phyloP scores from a whole-genome alignment of 306 rosid genomes.

The Cicer bijugum region DNA sequence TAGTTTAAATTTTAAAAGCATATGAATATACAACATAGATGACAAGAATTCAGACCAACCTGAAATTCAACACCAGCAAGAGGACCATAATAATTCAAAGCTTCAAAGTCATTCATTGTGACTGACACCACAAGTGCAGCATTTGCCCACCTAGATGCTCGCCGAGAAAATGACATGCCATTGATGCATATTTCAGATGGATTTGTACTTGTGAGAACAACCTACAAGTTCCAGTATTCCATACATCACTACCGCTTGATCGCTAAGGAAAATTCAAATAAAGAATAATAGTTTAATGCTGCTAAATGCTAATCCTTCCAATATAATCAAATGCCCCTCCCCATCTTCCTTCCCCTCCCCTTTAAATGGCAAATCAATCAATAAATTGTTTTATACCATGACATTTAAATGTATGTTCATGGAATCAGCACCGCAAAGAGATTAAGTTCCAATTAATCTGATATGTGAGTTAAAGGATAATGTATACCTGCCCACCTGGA shows the following conservation, averaged over 20 bases:
- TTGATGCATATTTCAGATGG: slow-evolving; percentile 89
- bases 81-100: slow-evolving; percentile 68
- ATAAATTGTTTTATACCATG: not conserved
- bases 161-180: slow-evolving; percentile 97
- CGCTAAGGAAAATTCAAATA: slow-evolving; percentile 4
- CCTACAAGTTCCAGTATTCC: slow-evolving; percentile 61
- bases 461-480: slow-evolving; percentile 39
- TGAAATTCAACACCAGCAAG: slow-evolving; percentile 95
- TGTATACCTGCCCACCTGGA: slow-evolving; percentile 95
- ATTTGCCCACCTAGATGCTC: slow-evolving; percentile 97
- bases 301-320: slow-evolving; percentile 18
- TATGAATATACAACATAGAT: slow-evolving; percentile 1
- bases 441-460: slow-evolving; percentile 37
- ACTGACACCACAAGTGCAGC: slow-evolving; percentile 95
- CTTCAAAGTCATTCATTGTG: slow-evolving; percentile 74
- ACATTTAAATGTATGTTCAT: slow-evolving; percentile 10
- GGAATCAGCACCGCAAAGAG: slow-evolving; percentile 33
- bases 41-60: slow-evolving; percentile 50
- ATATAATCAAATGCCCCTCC: slow-evolving; percentile 22
- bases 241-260: slow-evolving; percentile 38
- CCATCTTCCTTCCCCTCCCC: slow-evolving; percentile 10
- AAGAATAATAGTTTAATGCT: slow-evolving; percentile 23
- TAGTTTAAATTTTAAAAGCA: slow-evolving; percentile 25
- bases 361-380: not conserved
- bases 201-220: slow-evolving; percentile 92